Percentiles rank a stretch among this genome's conserved stretches.
Conservation (phyloP, 768 basidiomycete genomes). For the Porphyrellus cyaneotinctus region DNA sequence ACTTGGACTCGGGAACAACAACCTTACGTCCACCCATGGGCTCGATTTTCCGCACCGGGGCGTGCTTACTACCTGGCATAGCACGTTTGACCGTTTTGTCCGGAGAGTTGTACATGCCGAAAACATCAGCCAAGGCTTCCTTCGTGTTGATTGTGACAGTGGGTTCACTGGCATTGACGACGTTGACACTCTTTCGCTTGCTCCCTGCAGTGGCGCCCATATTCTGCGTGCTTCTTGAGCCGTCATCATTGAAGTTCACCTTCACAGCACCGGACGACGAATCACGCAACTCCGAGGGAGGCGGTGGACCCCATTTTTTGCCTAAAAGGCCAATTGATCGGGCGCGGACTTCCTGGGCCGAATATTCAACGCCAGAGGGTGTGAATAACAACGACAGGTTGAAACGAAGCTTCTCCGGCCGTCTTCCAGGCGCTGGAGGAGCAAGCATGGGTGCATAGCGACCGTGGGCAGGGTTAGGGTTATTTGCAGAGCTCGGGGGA, state of each 20-base stretch:
- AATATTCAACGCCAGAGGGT: slow-evolving; percentile 77
- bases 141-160: slow-evolving; percentile 97
- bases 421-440: slow-evolving; percentile 62
- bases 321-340: slow-evolving; percentile 77
- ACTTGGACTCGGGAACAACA: slow-evolving; percentile 17
- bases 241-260: slow-evolving; percentile 62
- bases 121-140: slow-evolving; percentile 89
- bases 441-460: slow-evolving; percentile 74
- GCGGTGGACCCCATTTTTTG: slow-evolving; percentile 79
- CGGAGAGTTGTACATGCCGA: slow-evolving; percentile 93
- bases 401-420: slow-evolving; percentile 68
- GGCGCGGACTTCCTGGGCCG: slow-evolving; percentile 79
- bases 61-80: slow-evolving; percentile 66
- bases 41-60: slow-evolving; percentile 65
- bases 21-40: slow-evolving; percentile 38
- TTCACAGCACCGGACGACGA: slow-evolving; percentile 35
- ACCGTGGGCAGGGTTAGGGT: slow-evolving; percentile 29
- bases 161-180: slow-evolving; percentile 54
- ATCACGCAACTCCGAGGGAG: slow-evolving; percentile 37
- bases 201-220: slow-evolving; percentile 30
- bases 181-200: slow-evolving; percentile 42
- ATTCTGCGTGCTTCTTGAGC: slow-evolving; percentile 41
- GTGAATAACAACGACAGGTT: slow-evolving; percentile 68
- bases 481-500: slow-evolving; percentile 38
- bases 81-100: slow-evolving; percentile 62